A percentile compares a stretch with the other conserved stretches of the same genome.
Conservation (phyloP, 139 green algal species). For the Haematococcus sp. region DNA sequence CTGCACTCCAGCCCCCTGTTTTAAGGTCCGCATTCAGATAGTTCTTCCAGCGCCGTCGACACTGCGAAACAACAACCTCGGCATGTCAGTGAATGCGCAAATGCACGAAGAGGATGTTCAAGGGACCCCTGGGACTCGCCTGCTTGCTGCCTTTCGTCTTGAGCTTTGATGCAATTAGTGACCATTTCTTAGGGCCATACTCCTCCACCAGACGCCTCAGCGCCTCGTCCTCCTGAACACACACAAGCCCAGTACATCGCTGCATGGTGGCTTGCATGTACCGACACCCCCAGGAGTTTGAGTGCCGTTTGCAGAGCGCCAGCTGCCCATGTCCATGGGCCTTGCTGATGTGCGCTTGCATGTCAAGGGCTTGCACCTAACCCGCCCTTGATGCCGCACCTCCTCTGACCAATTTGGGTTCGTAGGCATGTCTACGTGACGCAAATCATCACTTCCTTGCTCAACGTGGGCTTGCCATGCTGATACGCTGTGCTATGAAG, state of each 20-base stretch:
- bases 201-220: conserved; percentile 57
- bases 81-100: background rate
- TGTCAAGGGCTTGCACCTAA: no score
- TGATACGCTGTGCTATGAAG: no score
- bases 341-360: no score
- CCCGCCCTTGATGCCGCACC: no score
- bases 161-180: conserved; percentile 54
- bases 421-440: no score
- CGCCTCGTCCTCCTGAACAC: conserved; percentile 60
- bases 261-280: no score
- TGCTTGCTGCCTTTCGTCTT: conserved; percentile 70
- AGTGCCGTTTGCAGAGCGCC: no score
- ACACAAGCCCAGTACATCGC: background rate
- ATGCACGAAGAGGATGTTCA: background rate
- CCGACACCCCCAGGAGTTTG: no score
- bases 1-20: conserved; percentile 47
- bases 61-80: conserved; percentile 40
- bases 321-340: no score
- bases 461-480: no score
- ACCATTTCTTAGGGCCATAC: conserved; percentile 69
- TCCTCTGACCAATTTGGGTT: no score
- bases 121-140: conserved; percentile 4
- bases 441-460: no score
- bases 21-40: conserved; percentile 69
- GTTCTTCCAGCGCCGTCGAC: conserved; percentile 73